Evolutionary conservation across 2,329 filamentous ascomycete genomes (phyloP).

Genomic region (Hymenotorrendiella dingleyae): DNA sequence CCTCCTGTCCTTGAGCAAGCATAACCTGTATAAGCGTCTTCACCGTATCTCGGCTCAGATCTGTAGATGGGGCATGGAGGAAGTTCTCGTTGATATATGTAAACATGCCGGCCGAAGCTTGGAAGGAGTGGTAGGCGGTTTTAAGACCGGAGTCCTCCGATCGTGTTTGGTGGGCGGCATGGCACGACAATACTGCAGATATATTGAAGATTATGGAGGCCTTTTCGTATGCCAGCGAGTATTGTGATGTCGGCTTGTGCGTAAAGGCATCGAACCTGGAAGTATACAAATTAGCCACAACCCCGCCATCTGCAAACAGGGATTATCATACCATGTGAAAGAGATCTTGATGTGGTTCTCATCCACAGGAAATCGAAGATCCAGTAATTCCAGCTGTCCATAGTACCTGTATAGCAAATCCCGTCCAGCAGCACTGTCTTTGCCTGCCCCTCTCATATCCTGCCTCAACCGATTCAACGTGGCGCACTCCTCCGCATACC

Average conservation of each 20-base stretch:
- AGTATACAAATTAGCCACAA: constrained; percentile 11
- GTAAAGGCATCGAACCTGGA: constrained; percentile 98
- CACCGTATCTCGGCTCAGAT: constrained; percentile 90
- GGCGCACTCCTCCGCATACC: constrained; percentile 90
- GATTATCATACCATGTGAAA: constrained; percentile 76
- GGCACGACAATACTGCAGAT: constrained; percentile 89
- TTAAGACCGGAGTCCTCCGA: constrained; percentile 91
- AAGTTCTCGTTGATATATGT: constrained; percentile 99
- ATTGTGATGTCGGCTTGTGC: constrained; percentile 93
- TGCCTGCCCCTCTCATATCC: constrained; percentile 96
- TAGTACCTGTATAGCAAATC: constrained; percentile 97
- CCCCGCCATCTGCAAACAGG: background rate
- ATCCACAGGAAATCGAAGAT: constrained; percentile 92
- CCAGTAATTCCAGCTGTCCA: constrained; percentile 89
- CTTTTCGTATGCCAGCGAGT: constrained; percentile 95
- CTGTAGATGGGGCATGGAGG: constrained; percentile 91
- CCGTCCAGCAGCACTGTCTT: constrained; percentile 88
- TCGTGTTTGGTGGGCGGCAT: constrained; percentile 88
- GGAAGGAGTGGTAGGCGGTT: constrained; percentile 95
- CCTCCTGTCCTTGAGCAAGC: constrained; percentile 92
- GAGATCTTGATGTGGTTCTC: constrained; percentile 99
- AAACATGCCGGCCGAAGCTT: constrained; percentile 98
- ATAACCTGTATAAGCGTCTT: constrained; percentile 90
- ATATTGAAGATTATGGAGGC: constrained; percentile 99
- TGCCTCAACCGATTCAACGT: constrained; percentile 92